Base-by-base conservation (phyloP, 2,329 filamentous ascomycete species). In the Epichloe gansuensis region DNA sequence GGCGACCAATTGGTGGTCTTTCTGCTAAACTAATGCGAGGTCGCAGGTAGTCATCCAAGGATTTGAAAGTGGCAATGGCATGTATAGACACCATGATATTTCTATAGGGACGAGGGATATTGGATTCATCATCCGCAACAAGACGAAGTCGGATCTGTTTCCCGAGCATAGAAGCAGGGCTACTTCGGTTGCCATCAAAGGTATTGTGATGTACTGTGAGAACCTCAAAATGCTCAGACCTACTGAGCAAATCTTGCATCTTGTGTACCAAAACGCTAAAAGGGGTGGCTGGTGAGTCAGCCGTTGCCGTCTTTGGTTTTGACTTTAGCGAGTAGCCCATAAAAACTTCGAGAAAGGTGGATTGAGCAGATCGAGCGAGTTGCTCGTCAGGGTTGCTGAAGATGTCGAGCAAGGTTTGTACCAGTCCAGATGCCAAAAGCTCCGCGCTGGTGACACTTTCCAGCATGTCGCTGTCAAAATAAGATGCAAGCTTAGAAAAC, bases 71-170 rank as follows among this genome's bases (percentile, higher is more conserved):
- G 2, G 93, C 91, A 62, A 98, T 97, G 15, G 93, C 93, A 66
- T 98, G 93, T 53, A 98, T 98, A 0, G 89, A 95, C 1, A 98
- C 93, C 85, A 96, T 96, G 56, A 98, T 94, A 59, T 91, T 95
- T 23, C 87, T 81, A 64, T 95, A 97, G 0, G 85, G 76, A 38
- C 83, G 78, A 17, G 93, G 93, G 54, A 98, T 93, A 47, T 93
- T 87, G 0, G 89, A 91, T 46, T 90, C 85, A 1, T 94, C 90
- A 58, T 95, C 90, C 1, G 93, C 91, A 39, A 90, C 80, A 36
- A 98, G 75, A 60, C 89, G 90, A 44, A 98, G 77, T 36, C 91
- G 82, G 36, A 98, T 84, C 63, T 98, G 93, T 66, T 97, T 97
- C 4, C 89, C 90, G 5, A 98, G 76, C 90, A 98, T 96, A 1